Evolutionary conservation across 768 basidiomycete species (phyloP).

Genomic region (Suillus sp.): DNA sequence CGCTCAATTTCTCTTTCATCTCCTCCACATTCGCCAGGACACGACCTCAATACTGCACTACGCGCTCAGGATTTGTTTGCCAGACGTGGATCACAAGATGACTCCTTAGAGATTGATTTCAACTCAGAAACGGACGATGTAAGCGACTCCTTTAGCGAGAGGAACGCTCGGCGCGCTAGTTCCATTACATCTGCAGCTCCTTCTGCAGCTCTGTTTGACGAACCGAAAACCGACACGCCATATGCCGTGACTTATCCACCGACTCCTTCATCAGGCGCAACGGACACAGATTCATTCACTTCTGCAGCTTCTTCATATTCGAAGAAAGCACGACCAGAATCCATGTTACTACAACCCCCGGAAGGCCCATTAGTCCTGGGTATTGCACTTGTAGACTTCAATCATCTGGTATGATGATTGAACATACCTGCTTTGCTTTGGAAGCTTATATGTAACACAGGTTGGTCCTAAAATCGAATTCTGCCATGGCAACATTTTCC

Average conservation of each 20-base stretch:
- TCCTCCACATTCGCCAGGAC: conserved; percentile 54
- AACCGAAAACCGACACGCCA: conserved; percentile 36
- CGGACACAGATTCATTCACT: conserved; percentile 58
- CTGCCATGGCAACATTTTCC: conserved; percentile 72
- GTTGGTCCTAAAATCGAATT: conserved; percentile 94
- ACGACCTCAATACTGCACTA: conserved; percentile 29
- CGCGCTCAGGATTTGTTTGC: conserved; percentile 33
- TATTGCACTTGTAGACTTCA: conserved; percentile 92
- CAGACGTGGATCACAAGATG: conserved; percentile 46
- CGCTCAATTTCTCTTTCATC: conserved; percentile 77
- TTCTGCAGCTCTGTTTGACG: conserved; percentile 43
- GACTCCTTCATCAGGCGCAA: conserved; percentile 42
- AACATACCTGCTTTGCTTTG: conserved; percentile 14
- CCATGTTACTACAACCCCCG: conserved; percentile 63
- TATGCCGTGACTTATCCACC: conserved; percentile 59
- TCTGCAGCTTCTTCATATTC: conserved; percentile 59
- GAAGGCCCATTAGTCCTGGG: conserved; percentile 70
- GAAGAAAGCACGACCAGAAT: conserved; percentile 78
- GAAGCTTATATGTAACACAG: conserved; percentile 39
- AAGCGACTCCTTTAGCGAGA: conserved; percentile 48
- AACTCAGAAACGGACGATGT: conserved; percentile 55
- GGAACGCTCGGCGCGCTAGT: conserved; percentile 40
- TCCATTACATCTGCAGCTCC: conserved; percentile 55
- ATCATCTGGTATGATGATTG: conserved; percentile 72
- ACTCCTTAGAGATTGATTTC: conserved; percentile 55